These are phyloP conservation scores for Onygenales sp. DNA, from an alignment of 2,329 filamentous ascomycete genomes.

Conservation along the genomic window DNA sequence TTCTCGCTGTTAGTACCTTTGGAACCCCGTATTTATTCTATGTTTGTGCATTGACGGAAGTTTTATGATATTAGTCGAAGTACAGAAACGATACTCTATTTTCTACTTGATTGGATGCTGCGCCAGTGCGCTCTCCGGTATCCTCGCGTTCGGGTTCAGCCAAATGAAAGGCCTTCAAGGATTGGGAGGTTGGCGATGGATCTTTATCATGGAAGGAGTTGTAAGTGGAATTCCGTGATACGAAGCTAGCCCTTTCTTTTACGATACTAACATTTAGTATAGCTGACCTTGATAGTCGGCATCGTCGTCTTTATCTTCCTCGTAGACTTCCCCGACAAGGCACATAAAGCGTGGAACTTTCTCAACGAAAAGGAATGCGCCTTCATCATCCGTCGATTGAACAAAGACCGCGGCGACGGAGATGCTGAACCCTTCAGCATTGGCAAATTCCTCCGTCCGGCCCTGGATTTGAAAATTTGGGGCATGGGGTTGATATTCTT, in stretches of 20 bases:
- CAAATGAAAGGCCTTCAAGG: slow-evolving; percentile 35
- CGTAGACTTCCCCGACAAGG: slow-evolving; percentile 27
- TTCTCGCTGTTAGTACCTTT: slow-evolving; percentile 27
- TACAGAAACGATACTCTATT: slow-evolving; percentile 32
- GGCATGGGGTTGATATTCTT: slow-evolving; percentile 45
- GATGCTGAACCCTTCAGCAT: slow-evolving; percentile 39
- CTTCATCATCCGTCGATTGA: slow-evolving; percentile 43
- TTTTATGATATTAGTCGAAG: slow-evolving; percentile 14
- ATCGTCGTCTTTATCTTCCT: slow-evolving; percentile 24
- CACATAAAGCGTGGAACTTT: slow-evolving; percentile 24
- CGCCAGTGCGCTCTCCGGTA: slow-evolving; percentile 39
- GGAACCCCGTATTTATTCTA: slow-evolving; percentile 6
- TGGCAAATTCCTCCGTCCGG: slow-evolving; percentile 28
- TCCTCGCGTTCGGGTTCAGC: slow-evolving; percentile 34
- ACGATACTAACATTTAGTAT: background rate
- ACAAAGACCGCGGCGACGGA: slow-evolving; percentile 45
- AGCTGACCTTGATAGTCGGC: slow-evolving; percentile 17
- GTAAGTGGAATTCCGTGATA: slow-evolving; percentile 5
- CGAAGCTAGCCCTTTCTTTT: background rate
- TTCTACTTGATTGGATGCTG: slow-evolving; percentile 44
- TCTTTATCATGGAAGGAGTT: slow-evolving; percentile 45
- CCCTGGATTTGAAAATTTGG: slow-evolving; percentile 45
- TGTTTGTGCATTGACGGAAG: background rate
- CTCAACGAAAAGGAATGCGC: slow-evolving; percentile 31
- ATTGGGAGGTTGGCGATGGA: slow-evolving; percentile 43